A percentile compares a stretch with the other conserved stretches of the same genome.
These are phyloP conservation scores for Aspergillus avenaceus DNA, from an alignment of 495 filamentous ascomycete species.

Conservation along the genomic window DNA sequence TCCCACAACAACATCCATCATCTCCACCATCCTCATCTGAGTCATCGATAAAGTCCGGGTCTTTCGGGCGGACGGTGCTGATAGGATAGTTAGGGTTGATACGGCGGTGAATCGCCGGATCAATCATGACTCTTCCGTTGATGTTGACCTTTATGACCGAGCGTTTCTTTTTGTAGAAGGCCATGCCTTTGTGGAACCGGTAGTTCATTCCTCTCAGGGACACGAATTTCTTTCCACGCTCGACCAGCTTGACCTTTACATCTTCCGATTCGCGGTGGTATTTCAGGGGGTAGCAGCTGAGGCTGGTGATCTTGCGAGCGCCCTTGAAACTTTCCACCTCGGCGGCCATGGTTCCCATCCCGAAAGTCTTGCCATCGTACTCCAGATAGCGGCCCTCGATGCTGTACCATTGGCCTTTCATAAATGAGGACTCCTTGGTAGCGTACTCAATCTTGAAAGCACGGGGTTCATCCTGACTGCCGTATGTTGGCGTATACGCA, in stretches of 20 bases:
- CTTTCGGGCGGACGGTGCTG: constrained; percentile 71
- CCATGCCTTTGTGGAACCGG: constrained; percentile 74
- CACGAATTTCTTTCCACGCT: constrained; percentile 85
- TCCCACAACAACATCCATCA: constrained; percentile 33
- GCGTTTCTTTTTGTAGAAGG: constrained; percentile 80
- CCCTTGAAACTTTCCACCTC: constrained; percentile 80
- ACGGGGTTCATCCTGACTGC: constrained; percentile 73
- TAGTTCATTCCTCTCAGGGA: constrained; percentile 78
- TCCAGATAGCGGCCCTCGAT: constrained; percentile 83
- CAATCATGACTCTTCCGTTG: constrained; percentile 89
- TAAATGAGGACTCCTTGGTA: constrained; percentile 64
- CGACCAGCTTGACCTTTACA: constrained; percentile 64
- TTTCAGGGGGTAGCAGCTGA: constrained; percentile 74
- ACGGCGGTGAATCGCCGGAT: constrained; percentile 78
- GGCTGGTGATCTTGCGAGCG: constrained; percentile 73
- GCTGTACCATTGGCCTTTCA: constrained; percentile 75
- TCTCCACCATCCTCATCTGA: constrained; percentile 45
- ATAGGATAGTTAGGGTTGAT: constrained; percentile 89
- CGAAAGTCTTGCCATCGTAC: constrained; percentile 75
- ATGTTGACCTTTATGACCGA: constrained; percentile 79
- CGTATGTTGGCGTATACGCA: constrained; percentile 77
- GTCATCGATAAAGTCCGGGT: constrained; percentile 62
- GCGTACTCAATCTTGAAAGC: constrained; percentile 88
- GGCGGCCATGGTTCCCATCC: constrained; percentile 63
- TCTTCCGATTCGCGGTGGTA: constrained; percentile 74